Evolutionary conservation across 2,329 filamentous ascomycete species (phyloP).

Genomic region (Colletotrichum karsti): DNA sequence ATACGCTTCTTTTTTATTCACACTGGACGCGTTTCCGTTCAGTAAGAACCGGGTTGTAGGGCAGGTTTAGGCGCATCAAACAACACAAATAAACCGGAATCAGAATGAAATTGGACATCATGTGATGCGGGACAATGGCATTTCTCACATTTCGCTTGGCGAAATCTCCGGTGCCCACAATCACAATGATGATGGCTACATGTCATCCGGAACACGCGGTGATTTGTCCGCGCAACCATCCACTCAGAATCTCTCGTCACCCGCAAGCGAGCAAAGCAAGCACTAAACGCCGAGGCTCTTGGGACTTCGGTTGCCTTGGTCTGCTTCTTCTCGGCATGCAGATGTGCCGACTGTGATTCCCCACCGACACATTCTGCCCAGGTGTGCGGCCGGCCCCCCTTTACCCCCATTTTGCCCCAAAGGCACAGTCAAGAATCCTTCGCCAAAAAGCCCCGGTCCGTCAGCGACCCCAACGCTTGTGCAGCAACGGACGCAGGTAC

Average conservation of each 20-base stretch:
- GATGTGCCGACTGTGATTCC: neutral
- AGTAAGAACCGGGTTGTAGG: neutral
- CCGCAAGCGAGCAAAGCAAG: neutral
- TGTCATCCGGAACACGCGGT: neutral
- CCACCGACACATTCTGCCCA: neutral
- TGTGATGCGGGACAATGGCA: neutral
- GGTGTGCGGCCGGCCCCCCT: neutral
- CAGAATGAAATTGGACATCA: neutral
- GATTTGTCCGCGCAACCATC: neutral
- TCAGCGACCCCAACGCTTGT: neutral
- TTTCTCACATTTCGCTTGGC: slow-evolving; percentile 1
- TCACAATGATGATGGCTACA: neutral
- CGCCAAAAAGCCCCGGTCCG: neutral
- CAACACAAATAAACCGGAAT: neutral
- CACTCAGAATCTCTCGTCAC: neutral
- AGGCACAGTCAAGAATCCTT: neutral
- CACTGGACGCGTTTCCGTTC: neutral
- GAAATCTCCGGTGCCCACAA: neutral
- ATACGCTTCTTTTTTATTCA: neutral
- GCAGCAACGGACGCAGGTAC: slow-evolving; percentile 28
- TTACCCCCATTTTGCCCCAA: neutral
- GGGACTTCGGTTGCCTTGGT: neutral
- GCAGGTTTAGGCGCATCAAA: neutral
- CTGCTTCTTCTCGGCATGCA: neutral
- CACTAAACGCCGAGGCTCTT: neutral